Evolutionary conservation across 2,329 filamentous ascomycete genomes (phyloP).

Genomic region (Magnaporthiopsis incrustans): DNA sequence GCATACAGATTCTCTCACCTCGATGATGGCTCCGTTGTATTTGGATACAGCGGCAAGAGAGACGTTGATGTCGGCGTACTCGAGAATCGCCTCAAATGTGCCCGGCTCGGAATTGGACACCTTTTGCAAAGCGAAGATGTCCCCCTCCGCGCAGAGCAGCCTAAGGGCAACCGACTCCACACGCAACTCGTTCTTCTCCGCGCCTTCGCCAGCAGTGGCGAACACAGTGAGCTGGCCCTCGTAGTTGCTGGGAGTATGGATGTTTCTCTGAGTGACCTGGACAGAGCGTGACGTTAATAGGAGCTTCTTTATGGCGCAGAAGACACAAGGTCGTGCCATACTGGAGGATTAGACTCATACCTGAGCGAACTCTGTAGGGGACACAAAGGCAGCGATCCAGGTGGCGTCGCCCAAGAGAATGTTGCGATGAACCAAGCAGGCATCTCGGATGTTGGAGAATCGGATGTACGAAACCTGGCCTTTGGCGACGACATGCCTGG

Average conservation of each 20-base stretch:
- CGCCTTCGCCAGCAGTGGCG: constrained; percentile 26
- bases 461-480: constrained; percentile 41
- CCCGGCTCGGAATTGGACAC: constrained; percentile 31
- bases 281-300: background rate
- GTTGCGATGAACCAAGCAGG: constrained; percentile 40
- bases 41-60: constrained; percentile 32
- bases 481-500: constrained; percentile 25
- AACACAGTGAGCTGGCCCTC: constrained; percentile 49
- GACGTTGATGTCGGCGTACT: constrained; percentile 42
- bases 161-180: constrained; percentile 31
- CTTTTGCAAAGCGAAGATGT: constrained; percentile 43
- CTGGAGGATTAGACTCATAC: constrained; percentile 16
- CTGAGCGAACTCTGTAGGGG: constrained; percentile 34
- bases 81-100: constrained; percentile 38
- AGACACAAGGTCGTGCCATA: no score
- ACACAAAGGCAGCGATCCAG: constrained; percentile 40
- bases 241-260: constrained; percentile 28
- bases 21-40: constrained; percentile 28
- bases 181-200: constrained; percentile 7
- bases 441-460: constrained; percentile 54
- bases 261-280: background rate
- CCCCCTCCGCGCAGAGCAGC: constrained; percentile 38
- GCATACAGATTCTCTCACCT: constrained; percentile 22
- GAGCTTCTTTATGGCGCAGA: background rate
- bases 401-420: constrained; percentile 32